A percentile compares a stretch with the other conserved stretches of the same genome.
These are phyloP conservation scores for Wallacemonas collosoma DNA, from an alignment of 208 protist genomes.

Conservation along the genomic window DNA sequence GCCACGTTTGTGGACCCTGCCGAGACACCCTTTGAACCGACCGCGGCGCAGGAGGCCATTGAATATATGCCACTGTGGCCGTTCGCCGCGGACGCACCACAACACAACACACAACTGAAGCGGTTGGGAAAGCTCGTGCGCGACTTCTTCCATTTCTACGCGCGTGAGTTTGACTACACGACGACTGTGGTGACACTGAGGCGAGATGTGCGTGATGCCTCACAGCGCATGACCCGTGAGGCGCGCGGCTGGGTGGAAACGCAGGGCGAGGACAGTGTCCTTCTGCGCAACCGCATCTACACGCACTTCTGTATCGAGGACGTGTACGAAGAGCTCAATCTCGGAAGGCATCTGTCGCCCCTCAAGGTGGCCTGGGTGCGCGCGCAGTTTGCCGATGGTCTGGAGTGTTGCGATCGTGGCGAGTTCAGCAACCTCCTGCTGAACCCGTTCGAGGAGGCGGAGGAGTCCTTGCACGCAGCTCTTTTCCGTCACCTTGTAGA, in stretches of 20 bases:
- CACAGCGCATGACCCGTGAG: slow-evolving; percentile 17
- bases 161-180: slow-evolving; percentile 49
- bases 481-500: slow-evolving; percentile 27
- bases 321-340: slow-evolving; percentile 78
- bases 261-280: slow-evolving; percentile 25
- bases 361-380: slow-evolving; percentile 62
- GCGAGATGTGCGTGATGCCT: slow-evolving; percentile 12
- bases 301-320: slow-evolving; percentile 81
- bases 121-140: slow-evolving; percentile 36
- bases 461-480: slow-evolving; percentile 22
- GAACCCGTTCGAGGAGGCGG: slow-evolving; percentile 24
- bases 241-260: slow-evolving; percentile 43
- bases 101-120: not conserved
- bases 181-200: slow-evolving; percentile 48
- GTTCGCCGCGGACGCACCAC: not conserved
- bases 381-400: slow-evolving; percentile 59
- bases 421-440: slow-evolving; percentile 20
- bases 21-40: slow-evolving; percentile 28
- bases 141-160: slow-evolving; percentile 70
- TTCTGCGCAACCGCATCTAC: slow-evolving; percentile 54
- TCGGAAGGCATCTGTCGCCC: slow-evolving; percentile 62
- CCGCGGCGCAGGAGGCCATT: slow-evolving; percentile 23
- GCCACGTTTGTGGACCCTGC: slow-evolving; percentile 53
- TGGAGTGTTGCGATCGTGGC: slow-evolving; percentile 8
- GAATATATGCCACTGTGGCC: slow-evolving; percentile 63